A percentile compares a stretch with the other conserved stretches of the same genome.
Conservation (phyloP, 352 stramenopile species). For the Globisporangium splendens region DNA sequence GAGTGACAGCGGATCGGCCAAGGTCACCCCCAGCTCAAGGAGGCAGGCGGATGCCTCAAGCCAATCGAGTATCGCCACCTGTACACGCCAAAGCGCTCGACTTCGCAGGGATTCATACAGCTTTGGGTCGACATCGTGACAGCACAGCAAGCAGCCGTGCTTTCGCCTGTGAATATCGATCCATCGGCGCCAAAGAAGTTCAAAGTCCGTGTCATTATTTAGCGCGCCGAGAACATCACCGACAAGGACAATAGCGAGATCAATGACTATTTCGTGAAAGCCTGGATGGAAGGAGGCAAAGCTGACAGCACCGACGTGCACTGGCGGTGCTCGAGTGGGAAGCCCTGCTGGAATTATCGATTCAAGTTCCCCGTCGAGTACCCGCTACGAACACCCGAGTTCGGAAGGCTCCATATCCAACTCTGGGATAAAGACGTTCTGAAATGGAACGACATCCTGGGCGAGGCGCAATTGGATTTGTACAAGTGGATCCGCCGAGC, state of each 20-base stretch:
- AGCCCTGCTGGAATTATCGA: constrained; percentile 91
- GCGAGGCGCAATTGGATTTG: constrained; percentile 81
- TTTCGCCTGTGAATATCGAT: constrained; percentile 66
- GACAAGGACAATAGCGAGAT: constrained; percentile 74
- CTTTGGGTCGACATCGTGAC: constrained; percentile 91
- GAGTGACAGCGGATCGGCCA: constrained; percentile 72
- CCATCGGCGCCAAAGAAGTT: constrained; percentile 65
- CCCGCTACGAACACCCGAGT: constrained; percentile 66
- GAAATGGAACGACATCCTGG: constrained; percentile 91
- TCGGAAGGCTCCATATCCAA: constrained; percentile 87
- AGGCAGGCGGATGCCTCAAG: constrained; percentile 44
- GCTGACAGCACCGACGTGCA: constrained; percentile 83
- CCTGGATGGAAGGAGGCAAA: constrained; percentile 79
- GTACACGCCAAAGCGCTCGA: constrained; percentile 67
- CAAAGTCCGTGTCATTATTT: constrained; percentile 88
- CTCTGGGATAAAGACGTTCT: constrained; percentile 92
- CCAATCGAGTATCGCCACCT: constrained; percentile 88
- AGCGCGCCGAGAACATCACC: constrained; percentile 83
- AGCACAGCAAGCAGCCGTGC: constrained; percentile 51
- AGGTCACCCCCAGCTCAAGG: constrained; percentile 18
- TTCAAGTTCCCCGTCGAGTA: constrained; percentile 88
- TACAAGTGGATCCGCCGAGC: constrained; percentile 75
- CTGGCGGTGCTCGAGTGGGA: constrained; percentile 89
- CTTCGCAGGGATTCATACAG: constrained; percentile 66
- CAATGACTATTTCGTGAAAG: constrained; percentile 92